Base-by-base conservation (phyloP, 2,329 filamentous ascomycete genomes). In the Blastomyces parvus region DNA sequence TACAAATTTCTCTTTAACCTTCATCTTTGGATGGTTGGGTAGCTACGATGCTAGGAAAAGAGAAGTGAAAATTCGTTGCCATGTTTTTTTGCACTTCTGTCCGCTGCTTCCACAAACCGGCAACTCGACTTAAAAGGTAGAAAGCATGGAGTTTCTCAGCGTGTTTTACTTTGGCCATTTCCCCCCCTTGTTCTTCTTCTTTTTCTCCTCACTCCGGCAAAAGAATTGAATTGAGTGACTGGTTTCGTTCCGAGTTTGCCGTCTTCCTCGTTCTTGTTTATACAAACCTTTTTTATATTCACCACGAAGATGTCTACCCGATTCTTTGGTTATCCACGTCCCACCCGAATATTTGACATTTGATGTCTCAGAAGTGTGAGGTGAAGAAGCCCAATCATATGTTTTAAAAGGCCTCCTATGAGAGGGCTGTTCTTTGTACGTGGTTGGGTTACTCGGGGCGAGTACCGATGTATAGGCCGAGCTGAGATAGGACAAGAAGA, bases 1-100 rank as follows among this genome's bases (percentile, higher is more conserved):
- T 77, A 14, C 70, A 71, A 59, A 59, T 66, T 58, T 63, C 64
- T 25, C 62, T 70, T 22, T 71, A 63, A 59, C 30, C 13, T 25
- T 1, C 22, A 44, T 44, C 42, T 27, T 30, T 52, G 11, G 46
- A 50, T 9, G 9, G 25, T 3, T 13, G 17, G 7, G 6, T 7
- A 19, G 25, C 6, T 30, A 8, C 22, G 25, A 17, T 52, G 14
- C 25, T 27, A 2, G 46, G 22, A 13, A 25, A 25, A 22, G n/a
- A 48, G 46, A 13, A 17, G 13, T 13, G 25, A 14, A 19, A 19
- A 27, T 25, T 6, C 22, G 3, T 52, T 27, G 22, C 1, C 22
- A 22, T 48, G 19, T 52, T 38, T 38, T 13, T 13, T 27, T 25
- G 25, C 22, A 52, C 17, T 27, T 52, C 11, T 25, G 48, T 27